A percentile compares a stretch with the other conserved stretches of the same genome.
These are phyloP conservation scores for Wickerhamomyces bisporus DNA, from an alignment of 805 yeast species.

Conservation along the genomic window DNA sequence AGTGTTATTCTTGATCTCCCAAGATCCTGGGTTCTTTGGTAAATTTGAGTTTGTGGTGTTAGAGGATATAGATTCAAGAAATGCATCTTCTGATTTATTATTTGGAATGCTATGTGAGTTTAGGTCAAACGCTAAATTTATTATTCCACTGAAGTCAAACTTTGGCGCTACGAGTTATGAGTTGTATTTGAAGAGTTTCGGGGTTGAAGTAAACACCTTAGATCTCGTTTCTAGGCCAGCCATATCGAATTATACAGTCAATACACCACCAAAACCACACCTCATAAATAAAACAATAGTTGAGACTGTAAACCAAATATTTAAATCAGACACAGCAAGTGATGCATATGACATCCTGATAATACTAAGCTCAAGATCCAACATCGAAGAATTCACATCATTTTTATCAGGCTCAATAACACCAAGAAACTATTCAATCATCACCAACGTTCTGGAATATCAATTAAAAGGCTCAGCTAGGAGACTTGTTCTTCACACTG, in stretches of 20 bases:
- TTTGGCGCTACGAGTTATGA: not conserved
- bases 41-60: slow-evolving; percentile 5
- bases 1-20: not conserved
- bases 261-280: not conserved
- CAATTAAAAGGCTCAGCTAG: not conserved
- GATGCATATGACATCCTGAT: not conserved
- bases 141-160: slow-evolving; percentile 3
- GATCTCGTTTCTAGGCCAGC: not conserved
- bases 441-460: not conserved
- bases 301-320: not conserved
- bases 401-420: not conserved
- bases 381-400: not conserved
- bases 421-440: not conserved
- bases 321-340: not conserved
- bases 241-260: not conserved
- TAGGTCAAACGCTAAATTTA: not conserved
- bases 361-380: not conserved
- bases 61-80: slow-evolving; percentile 4
- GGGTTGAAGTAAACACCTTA: not conserved
- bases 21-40: not conserved
- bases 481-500: not conserved
- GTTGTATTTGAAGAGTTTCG: not conserved
- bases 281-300: not conserved
- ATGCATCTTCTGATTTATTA: not conserved
- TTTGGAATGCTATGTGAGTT: not conserved